These are phyloP conservation scores for Podospora appendiculata DNA, from an alignment of 495 filamentous ascomycete genomes.

Conservation along the genomic window DNA sequence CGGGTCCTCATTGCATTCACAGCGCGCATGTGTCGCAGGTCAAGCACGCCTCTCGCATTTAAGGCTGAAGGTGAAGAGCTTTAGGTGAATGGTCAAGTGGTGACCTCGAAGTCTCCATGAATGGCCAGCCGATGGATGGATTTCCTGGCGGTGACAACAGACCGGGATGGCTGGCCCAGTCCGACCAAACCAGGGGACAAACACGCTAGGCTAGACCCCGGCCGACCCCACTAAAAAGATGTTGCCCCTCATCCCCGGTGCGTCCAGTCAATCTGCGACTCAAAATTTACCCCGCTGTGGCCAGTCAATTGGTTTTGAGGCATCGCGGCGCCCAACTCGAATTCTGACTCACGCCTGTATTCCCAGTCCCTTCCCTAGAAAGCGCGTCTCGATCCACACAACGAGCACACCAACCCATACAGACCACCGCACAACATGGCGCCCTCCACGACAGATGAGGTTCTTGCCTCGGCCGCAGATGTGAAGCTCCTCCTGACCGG, in stretches of 20 bases:
- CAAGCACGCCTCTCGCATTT: too few relatives aligned
- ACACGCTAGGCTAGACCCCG: too few relatives aligned
- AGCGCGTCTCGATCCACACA: not conserved
- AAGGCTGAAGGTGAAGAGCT: too few relatives aligned
- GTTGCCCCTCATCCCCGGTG: not conserved
- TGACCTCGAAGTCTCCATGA: too few relatives aligned
- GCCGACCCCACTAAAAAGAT: not conserved
- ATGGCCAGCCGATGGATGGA: too few relatives aligned
- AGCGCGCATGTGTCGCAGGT: too few relatives aligned
- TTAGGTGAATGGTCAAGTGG: too few relatives aligned
- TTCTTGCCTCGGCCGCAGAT: not conserved
- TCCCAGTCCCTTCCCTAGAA: too few relatives aligned
- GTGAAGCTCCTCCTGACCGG: not conserved
- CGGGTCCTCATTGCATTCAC: too few relatives aligned
- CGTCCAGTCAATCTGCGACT: not conserved
- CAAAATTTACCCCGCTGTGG: not conserved
- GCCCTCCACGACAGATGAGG: not conserved
- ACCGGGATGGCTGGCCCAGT: too few relatives aligned
- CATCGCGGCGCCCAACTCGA: not conserved
- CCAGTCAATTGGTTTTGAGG: not conserved
- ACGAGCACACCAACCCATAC: not conserved
- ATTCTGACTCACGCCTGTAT: not conserved
- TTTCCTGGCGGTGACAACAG: too few relatives aligned
- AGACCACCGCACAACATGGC: not conserved
- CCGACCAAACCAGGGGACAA: too few relatives aligned